Conservation (phyloP, 306 rosid genomes). For the Rosa lucieae region DNA sequence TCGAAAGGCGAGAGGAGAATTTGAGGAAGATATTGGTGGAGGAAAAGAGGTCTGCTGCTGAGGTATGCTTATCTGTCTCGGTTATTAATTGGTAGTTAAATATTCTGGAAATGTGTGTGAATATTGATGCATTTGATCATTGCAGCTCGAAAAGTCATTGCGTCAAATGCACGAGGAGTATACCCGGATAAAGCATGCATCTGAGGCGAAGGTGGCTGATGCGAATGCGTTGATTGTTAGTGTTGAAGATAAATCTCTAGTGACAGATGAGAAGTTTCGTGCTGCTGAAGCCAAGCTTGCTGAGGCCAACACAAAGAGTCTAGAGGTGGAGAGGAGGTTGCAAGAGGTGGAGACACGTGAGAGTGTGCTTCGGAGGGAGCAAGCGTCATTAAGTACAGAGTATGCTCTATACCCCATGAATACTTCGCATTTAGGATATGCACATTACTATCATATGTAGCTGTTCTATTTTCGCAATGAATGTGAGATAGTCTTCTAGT, state of each 20-base stretch:
- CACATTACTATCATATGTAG: not conserved
- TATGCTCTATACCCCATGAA: slow-evolving; percentile 35
- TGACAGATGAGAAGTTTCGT: slow-evolving; percentile 54
- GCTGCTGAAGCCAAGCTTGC: slow-evolving; percentile 81
- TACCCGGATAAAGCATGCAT: slow-evolving; percentile 44
- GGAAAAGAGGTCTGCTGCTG: slow-evolving; percentile 72
- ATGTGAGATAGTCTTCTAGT: not conserved
- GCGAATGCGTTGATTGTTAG: slow-evolving; percentile 65
- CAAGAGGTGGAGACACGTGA: slow-evolving; percentile 74
- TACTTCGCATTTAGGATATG: not conserved
- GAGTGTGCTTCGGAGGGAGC: slow-evolving; percentile 69
- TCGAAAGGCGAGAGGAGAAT: slow-evolving; percentile 66
- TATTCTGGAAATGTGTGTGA: not conserved
- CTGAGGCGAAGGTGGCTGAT: slow-evolving; percentile 63
- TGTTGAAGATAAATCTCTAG: slow-evolving; percentile 68
- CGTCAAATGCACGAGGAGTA: slow-evolving; percentile 59
- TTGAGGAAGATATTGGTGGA: slow-evolving; percentile 54
- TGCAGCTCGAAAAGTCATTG: slow-evolving; percentile 81
- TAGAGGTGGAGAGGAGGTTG: slow-evolving; percentile 71
- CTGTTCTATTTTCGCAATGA: not conserved
- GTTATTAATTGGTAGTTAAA: slow-evolving; percentile 5
- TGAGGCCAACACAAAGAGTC: slow-evolving; percentile 62
- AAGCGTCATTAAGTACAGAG: slow-evolving; percentile 62
- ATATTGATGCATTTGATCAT: slow-evolving; percentile 10
- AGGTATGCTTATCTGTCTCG: slow-evolving; percentile 45